Evolutionary conservation across 1,139 yeast species (phyloP).

Genomic region (Pneumocystis jirovecii): DNA sequence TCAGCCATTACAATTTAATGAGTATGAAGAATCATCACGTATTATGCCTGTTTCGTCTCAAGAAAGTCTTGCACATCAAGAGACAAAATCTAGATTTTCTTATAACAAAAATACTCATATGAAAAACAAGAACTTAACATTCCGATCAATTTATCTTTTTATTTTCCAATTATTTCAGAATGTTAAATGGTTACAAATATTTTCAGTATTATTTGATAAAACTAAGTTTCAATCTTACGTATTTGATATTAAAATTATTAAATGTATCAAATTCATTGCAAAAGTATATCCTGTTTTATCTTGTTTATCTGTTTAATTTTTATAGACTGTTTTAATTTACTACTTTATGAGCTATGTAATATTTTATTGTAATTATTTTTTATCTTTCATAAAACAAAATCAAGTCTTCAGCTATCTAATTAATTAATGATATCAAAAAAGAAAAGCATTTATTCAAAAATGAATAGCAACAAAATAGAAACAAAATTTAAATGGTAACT

Average conservation of each 20-base stretch:
- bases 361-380: neutral
- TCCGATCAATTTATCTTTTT: neutral
- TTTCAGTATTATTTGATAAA: neutral
- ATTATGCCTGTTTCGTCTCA: neutral
- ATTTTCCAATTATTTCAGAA: neutral
- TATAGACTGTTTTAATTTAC: neutral
- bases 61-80: neutral
- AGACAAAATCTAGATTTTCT: neutral
- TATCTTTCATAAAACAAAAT: neutral
- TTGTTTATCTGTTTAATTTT: neutral
- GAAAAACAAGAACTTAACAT: neutral
- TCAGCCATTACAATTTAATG: neutral
- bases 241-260: neutral
- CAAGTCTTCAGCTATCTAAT: neutral
- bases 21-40: neutral
- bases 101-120: neutral
- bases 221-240: neutral
- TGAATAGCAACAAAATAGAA: neutral
- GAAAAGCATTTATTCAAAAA: neutral
- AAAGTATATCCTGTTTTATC: neutral
- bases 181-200: neutral
- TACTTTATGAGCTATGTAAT: neutral
- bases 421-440: neutral
- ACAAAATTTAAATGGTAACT: neutral
- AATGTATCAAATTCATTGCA: neutral